A percentile compares a stretch with the other conserved stretches of the same genome.
These are phyloP conservation scores for Parachaetomium inaequale DNA, from an alignment of 495 filamentous ascomycete genomes.

Conservation along the genomic window DNA sequence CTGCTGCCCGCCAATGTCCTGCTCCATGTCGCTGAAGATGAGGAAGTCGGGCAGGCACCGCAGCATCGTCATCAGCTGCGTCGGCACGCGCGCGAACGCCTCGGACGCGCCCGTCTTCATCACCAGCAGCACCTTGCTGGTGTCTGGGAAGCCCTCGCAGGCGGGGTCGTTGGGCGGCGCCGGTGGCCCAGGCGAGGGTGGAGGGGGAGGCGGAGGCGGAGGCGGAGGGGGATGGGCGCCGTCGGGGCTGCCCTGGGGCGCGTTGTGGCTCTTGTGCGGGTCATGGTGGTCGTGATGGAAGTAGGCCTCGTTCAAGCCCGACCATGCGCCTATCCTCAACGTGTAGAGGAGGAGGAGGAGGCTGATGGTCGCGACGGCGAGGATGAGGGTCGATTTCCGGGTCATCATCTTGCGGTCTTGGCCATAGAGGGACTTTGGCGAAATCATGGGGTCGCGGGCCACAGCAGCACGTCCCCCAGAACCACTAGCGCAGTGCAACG, in stretches of 20 bases:
- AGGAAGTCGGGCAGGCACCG: constrained; percentile 52
- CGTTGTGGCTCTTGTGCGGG: constrained; percentile 24
- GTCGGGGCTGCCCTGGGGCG: constrained; percentile 7
- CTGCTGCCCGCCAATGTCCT: constrained; percentile 45
- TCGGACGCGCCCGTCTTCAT: constrained; percentile 59
- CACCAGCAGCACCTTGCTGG: constrained; percentile 43
- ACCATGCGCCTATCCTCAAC: constrained; percentile 28
- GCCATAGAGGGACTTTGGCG: not conserved
- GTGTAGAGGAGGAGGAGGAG: constrained; percentile 31
- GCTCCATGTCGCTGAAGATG: constrained; percentile 57
- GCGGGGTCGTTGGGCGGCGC: constrained; percentile 16
- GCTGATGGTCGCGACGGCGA: constrained; percentile 23
- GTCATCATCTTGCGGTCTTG: constrained; percentile 22
- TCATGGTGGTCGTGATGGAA: constrained; percentile 6
- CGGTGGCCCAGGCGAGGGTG: not conserved
- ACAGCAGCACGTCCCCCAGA: constrained; percentile 6
- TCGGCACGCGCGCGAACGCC: constrained; percentile 50
- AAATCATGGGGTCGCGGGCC: constrained; percentile 11
- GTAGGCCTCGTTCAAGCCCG: constrained; percentile 21
- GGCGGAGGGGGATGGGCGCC: not conserved
- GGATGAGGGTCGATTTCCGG: constrained; percentile 16
- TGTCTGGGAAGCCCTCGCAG: constrained; percentile 39
- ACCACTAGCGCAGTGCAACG: not conserved
- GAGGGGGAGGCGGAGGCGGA: not conserved
- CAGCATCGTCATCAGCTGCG: constrained; percentile 53